phyloP scores from a whole-genome alignment of 495 filamentous ascomycete species.

The Lasiosphaeria miniovina region DNA sequence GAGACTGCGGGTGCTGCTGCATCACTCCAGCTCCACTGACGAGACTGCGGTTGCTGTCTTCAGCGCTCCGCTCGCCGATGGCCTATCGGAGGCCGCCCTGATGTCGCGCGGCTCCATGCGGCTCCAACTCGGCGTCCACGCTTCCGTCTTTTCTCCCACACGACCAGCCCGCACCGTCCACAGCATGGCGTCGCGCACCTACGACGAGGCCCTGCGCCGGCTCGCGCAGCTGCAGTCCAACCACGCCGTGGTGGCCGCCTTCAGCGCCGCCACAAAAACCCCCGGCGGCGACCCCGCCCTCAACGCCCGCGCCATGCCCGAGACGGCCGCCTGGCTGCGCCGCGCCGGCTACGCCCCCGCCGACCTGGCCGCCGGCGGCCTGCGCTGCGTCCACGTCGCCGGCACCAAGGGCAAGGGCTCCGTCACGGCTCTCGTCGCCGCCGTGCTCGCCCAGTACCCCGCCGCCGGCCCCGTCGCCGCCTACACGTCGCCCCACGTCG shows the following conservation, averaged over 20 bases:
- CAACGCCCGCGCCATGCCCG: slow-evolving; percentile 76
- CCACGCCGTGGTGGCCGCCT: slow-evolving; percentile 49
- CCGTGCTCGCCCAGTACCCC: slow-evolving; percentile 40
- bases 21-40: no score
- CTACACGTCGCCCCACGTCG: slow-evolving; percentile 67
- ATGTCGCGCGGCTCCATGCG: no score
- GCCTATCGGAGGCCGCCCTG: no score
- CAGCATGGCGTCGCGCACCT: slow-evolving; percentile 27
- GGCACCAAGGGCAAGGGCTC: slow-evolving; percentile 64
- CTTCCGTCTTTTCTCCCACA: slow-evolving; percentile 59
- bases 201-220: slow-evolving; percentile 37
- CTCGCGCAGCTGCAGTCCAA: slow-evolving; percentile 77
- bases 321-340: slow-evolving; percentile 77
- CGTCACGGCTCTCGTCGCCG: slow-evolving; percentile 45
- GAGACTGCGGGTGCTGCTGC: no score
- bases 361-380: slow-evolving; percentile 26
- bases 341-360: slow-evolving; percentile 64
- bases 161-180: slow-evolving; percentile 70
- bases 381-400: slow-evolving; percentile 55
- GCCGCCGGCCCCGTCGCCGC: slow-evolving; percentile 50
- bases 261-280: slow-evolving; percentile 17
- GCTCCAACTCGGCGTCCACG: no score
- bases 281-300: slow-evolving; percentile 36
- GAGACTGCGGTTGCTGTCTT: no score
- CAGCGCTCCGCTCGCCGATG: no score